A percentile compares a stretch with the other conserved stretches of the same genome.
phyloP scores from a whole-genome alignment of 768 basidiomycete genomes.

The Ramaria sp. region DNA sequence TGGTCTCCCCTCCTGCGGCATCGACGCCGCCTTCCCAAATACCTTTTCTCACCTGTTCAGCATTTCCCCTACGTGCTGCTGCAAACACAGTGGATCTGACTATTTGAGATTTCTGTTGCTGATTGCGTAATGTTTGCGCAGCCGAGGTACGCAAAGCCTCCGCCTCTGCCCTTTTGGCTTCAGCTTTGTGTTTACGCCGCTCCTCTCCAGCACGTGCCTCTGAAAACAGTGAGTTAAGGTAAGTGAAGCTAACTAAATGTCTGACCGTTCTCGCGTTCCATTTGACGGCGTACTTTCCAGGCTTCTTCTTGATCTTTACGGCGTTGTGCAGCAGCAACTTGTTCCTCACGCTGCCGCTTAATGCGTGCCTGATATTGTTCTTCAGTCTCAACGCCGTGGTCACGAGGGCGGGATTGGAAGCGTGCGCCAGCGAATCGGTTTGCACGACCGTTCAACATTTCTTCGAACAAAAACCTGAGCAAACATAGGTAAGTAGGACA shows the following conservation, averaged over 20 bases:
- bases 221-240: constrained; percentile 10
- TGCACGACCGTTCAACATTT: constrained; percentile 29
- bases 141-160: constrained; percentile 38
- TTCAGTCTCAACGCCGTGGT: constrained; percentile 27
- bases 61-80: constrained; percentile 48
- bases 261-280: constrained; percentile 42
- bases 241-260: constrained; percentile 9
- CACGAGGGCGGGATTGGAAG: neutral
- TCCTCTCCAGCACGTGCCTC: constrained; percentile 47
- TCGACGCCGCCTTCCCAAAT: constrained; percentile 64
- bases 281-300: constrained; percentile 14
- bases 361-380: constrained; percentile 45
- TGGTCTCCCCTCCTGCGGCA: constrained; percentile 61
- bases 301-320: constrained; percentile 35
- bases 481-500: constrained; percentile 3
- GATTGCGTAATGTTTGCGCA: constrained; percentile 35
- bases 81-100: constrained; percentile 53
- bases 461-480: constrained; percentile 38
- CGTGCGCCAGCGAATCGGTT: constrained; percentile 20
- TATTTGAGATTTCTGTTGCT: constrained; percentile 40
- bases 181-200: constrained; percentile 44
- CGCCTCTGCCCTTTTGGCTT: constrained; percentile 46
- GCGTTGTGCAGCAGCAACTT: constrained; percentile 42
- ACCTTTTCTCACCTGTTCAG: constrained; percentile 46
- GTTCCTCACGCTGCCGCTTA: constrained; percentile 40